These are phyloP conservation scores for Talaromyces nanjingensis DNA, from an alignment of 495 filamentous ascomycete genomes.

Conservation along the genomic window DNA sequence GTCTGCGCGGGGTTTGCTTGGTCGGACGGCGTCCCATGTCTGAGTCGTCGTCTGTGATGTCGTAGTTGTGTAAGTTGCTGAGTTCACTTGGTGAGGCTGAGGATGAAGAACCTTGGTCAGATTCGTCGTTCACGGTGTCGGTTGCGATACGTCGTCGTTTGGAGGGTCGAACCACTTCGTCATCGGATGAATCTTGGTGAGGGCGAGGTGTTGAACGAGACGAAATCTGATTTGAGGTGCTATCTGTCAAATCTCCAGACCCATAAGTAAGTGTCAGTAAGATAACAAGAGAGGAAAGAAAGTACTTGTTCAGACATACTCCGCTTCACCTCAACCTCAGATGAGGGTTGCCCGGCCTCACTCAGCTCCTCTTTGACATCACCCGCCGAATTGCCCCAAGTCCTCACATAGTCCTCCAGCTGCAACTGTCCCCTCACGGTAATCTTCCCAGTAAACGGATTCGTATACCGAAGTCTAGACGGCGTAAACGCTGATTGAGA, in stretches of 20 bases:
- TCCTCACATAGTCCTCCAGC: conserved; percentile 8
- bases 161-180: conserved; percentile 18
- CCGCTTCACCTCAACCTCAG: not conserved
- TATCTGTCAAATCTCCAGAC: not conserved
- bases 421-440: conserved; percentile 1
- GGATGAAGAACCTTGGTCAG: not conserved
- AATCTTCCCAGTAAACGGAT: conserved; percentile 22
- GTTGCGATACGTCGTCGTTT: not conserved
- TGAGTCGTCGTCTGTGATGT: not conserved
- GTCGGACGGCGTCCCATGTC: not conserved
- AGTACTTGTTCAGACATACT: not conserved
- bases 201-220: not conserved
- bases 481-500: conserved; percentile 12
- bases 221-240: not conserved
- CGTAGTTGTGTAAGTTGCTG: not conserved
- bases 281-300: not conserved
- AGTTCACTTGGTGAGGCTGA: not conserved
- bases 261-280: not conserved
- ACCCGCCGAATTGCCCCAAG: not conserved
- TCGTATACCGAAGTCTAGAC: conserved; percentile 31
- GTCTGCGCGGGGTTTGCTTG: not conserved
- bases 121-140: too few species aligned
- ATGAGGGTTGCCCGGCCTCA: not conserved
- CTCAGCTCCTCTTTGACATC: not conserved
- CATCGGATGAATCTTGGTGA: conserved; percentile 10